These are phyloP conservation scores for Eleusine coracana DNA, from an alignment of 176 grass and related monocot genomes.

Conservation along the genomic window DNA sequence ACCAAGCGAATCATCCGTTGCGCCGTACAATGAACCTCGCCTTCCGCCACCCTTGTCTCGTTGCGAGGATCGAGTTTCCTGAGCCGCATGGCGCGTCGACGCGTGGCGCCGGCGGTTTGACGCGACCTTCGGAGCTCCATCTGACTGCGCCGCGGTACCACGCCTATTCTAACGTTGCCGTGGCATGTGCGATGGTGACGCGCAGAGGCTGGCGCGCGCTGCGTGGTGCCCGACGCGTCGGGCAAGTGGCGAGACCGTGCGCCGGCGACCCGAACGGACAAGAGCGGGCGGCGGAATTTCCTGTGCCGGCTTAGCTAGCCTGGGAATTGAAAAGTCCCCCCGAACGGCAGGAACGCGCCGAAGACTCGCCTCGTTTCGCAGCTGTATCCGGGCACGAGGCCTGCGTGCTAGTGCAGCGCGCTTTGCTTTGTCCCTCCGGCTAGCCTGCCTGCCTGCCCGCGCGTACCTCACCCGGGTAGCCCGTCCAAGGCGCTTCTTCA, in stretches of 20 bases:
- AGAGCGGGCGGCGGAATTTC: not conserved
- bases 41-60: not conserved
- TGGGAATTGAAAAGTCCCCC: not conserved
- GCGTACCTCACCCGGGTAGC: no score
- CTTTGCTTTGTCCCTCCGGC: not conserved
- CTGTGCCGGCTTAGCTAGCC: not conserved
- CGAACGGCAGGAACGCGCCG: not conserved
- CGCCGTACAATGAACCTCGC: not conserved
- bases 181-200: not conserved
- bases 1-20: slow-evolving; percentile 19
- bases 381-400: not conserved
- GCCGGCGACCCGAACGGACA: not conserved
- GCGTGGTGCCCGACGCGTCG: not conserved
- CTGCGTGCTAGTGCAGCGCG: not conserved
- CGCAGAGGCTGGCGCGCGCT: not conserved
- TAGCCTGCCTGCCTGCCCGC: no score
- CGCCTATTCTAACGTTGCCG: not conserved
- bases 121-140: not conserved
- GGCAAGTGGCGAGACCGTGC: not conserved
- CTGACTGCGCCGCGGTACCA: not conserved
- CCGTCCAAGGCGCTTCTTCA: not conserved
- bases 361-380: not conserved
- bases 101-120: not conserved
- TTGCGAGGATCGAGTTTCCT: not conserved
- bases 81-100: not conserved